phyloP scores from a whole-genome alignment of 2,329 filamentous ascomycete genomes.

The Cercospora beticola region DNA sequence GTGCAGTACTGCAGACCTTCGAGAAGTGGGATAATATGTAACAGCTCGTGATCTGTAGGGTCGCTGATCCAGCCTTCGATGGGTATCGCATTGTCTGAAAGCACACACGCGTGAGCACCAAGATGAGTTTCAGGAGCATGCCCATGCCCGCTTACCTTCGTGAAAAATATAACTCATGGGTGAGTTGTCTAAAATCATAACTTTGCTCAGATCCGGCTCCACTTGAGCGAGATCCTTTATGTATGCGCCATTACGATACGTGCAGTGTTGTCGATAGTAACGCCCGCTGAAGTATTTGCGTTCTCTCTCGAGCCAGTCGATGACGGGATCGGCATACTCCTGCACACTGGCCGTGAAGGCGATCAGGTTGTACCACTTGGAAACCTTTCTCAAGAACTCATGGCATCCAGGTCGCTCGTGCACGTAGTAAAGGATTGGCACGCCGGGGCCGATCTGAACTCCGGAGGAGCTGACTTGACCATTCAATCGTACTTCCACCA shows the following conservation, averaged over 20 bases:
- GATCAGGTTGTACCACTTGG: constrained; percentile 97
- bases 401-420: constrained; percentile 97
- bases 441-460: constrained; percentile 68
- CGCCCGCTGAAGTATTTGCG: constrained; percentile 92
- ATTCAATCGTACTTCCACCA: constrained; percentile 76
- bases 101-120: constrained; percentile 8
- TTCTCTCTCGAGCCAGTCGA: constrained; percentile 97
- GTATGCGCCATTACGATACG: constrained; percentile 89
- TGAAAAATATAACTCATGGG: constrained; percentile 98
- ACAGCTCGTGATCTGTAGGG: constrained; percentile 90
- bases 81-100: constrained; percentile 90
- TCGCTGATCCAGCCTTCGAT: constrained; percentile 99
- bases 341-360: constrained; percentile 97
- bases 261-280: constrained; percentile 97
- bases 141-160: constrained; percentile 66
- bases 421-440: constrained; percentile 97
- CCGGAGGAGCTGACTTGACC: constrained; percentile 27
- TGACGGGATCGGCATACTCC: constrained; percentile 97
- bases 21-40: constrained; percentile 87
- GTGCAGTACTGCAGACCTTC: constrained; percentile 96
- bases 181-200: constrained; percentile 98
- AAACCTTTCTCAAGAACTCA: constrained; percentile 88
- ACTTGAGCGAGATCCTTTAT: constrained; percentile 97
- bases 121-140: background rate
- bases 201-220: constrained; percentile 93